These are phyloP conservation scores for Colletotrichum euphorbiae DNA, from an alignment of 2,329 filamentous ascomycete species.

Conservation along the genomic window DNA sequence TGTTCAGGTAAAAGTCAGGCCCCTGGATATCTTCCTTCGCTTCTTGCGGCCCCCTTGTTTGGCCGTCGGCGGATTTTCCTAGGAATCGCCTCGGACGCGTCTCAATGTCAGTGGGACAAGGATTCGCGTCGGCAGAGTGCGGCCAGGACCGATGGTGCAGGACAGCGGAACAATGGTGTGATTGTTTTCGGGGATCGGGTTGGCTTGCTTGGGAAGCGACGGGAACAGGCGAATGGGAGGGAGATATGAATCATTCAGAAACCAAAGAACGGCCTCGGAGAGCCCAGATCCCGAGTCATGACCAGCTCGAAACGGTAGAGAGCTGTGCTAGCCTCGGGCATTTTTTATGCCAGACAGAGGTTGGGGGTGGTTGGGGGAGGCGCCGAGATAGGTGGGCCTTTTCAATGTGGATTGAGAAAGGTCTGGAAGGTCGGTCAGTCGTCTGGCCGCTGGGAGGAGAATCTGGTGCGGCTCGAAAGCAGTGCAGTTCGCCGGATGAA, in stretches of 20 bases:
- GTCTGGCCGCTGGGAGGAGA: not conserved
- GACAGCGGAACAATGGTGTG: slow-evolving; percentile 15
- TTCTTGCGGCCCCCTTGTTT: slow-evolving; percentile 8
- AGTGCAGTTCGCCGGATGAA: slow-evolving; percentile 18
- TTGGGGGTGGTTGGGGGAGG: not conserved
- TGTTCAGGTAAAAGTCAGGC: not conserved
- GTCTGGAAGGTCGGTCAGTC: not conserved
- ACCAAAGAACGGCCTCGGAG: slow-evolving; percentile 11
- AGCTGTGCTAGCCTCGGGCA: slow-evolving; percentile 30
- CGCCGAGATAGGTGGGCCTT: not conserved
- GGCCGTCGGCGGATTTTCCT: not conserved
- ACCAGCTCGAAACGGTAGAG: slow-evolving; percentile 10
- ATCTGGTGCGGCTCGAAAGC: not conserved
- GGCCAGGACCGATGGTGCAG: slow-evolving; percentile 1
- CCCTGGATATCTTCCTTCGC: not conserved
- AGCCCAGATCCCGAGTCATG: slow-evolving; percentile 36
- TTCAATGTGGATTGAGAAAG: not conserved
- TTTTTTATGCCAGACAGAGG: slow-evolving; percentile 7
- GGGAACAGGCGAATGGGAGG: slow-evolving; percentile 32
- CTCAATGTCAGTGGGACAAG: slow-evolving; percentile 13
- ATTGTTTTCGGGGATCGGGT: slow-evolving; percentile 10
- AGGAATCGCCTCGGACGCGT: not conserved
- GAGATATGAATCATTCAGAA: slow-evolving; percentile 37
- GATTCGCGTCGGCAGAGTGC: slow-evolving; percentile 3
- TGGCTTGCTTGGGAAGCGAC: slow-evolving; percentile 5